Evolutionary conservation across 2,329 filamentous ascomycete genomes (phyloP).

Genomic region (Chaetomium strumarium): DNA sequence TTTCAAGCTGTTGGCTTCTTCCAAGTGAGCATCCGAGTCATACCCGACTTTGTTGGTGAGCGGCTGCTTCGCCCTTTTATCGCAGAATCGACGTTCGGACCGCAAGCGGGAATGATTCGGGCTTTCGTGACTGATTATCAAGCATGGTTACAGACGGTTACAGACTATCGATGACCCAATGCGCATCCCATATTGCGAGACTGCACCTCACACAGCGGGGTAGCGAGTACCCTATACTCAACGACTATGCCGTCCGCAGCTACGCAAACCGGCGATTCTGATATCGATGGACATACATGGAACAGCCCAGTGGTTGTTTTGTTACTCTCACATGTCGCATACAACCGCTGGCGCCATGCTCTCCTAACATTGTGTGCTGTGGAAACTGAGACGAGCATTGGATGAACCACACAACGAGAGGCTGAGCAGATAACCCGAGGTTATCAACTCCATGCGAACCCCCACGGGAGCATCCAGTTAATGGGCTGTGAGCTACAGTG

Average conservation of each 20-base stretch:
- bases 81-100: neutral
- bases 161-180: constrained; percentile 3
- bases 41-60: neutral
- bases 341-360: neutral
- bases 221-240: neutral
- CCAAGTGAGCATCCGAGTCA: neutral
- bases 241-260: neutral
- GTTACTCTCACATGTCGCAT: neutral
- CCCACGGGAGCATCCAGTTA: no score
- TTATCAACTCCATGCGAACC: no score
- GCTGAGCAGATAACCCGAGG: no score
- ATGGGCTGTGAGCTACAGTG: no score
- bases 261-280: neutral
- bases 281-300: neutral
- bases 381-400: no score
- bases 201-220: neutral
- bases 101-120: neutral
- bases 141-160: neutral
- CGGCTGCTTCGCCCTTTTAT: neutral
- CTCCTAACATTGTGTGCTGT: neutral
- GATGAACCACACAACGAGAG: no score
- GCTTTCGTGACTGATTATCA: constrained; percentile 1
- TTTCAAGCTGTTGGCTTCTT: neutral
- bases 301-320: neutral
- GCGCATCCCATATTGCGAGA: constrained; percentile 1